Conservation (phyloP, 2,329 filamentous ascomycete species). For the Purpureocillium takamizusanense region DNA sequence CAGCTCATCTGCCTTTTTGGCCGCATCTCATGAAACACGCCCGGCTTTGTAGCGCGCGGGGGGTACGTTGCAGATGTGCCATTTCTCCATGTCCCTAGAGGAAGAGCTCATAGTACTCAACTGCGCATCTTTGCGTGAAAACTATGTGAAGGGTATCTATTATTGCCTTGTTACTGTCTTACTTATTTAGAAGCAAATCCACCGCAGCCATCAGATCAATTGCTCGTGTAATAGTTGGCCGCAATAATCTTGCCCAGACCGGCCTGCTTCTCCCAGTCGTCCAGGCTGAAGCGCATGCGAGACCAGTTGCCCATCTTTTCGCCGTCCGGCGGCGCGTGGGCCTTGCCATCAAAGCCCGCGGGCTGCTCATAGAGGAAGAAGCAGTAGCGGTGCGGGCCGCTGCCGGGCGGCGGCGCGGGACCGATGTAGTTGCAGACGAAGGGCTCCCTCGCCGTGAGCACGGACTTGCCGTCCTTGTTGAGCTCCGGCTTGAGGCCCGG, state of each 20-base stretch:
- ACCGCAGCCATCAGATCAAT: slow-evolving; percentile 3
- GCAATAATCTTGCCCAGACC: slow-evolving; percentile 26
- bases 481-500: slow-evolving; percentile 20
- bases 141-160: no score
- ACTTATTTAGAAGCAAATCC: no score
- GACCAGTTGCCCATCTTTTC: slow-evolving; percentile 22
- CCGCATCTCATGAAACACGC: no score
- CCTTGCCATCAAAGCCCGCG: slow-evolving; percentile 5
- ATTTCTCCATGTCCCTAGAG: no score
- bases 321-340: slow-evolving; percentile 23
- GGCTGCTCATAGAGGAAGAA: slow-evolving; percentile 42
- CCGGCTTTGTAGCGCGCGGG: no score
- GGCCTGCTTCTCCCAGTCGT: slow-evolving; percentile 34
- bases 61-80: no score
- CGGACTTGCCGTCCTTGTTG: neutral
- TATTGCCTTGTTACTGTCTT: no score
- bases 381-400: slow-evolving; percentile 37
- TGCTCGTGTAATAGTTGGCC: slow-evolving; percentile 10
- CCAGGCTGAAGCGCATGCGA: slow-evolving; percentile 33
- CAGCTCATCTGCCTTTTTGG: no score
- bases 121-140: no score
- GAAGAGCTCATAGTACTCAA: no score
- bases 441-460: slow-evolving; percentile 7
- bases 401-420: slow-evolving; percentile 35
- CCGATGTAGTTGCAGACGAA: slow-evolving; percentile 31